Base-by-base conservation (phyloP, 768 basidiomycete genomes). In the Tephrocybe sp. region DNA sequence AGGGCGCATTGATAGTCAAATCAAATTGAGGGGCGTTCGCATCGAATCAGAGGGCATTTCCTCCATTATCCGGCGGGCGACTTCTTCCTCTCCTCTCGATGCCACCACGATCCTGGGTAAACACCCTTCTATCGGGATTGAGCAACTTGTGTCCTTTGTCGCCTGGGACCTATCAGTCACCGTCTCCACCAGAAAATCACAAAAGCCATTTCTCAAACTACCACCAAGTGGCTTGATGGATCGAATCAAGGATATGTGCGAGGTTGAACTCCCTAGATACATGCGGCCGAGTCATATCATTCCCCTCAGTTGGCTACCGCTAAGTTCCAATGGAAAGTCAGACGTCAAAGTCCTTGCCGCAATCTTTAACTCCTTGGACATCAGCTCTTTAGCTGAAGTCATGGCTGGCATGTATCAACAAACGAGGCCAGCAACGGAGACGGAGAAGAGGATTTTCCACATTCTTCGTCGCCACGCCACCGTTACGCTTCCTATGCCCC, bases 21-120 rank as follows among this genome's bases (percentile, higher is more conserved):
- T 80, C 58, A 80, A 80, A 60, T 56, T 77, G 31, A 69, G 75
- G 30, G 78, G 79, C 21, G 76, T 79, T 16, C 75, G 79, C n/a
- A 78, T 80, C 16, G 79, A 80, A 55, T 70, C 71, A 2, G 77
- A 77, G 52, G 78, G 77, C 5, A 70, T 80, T 21, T 77, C 74
- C n/a, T 66, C 75, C 24, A 69, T 76, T 34, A 57, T 78, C 16
- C 70, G 69, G 38, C 66, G 58, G 28, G 68, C 68, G 1, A 58
- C 56, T 9, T 49, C 62, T 32, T 47, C 67, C 1, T 56, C 59
- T n/a, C 56, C 52, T 35, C 60, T 77, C 31, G 72, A 77, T 44
- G 74, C 64, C 15, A 62, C 66, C 12, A 78, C 77, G 4, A 59
- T 78, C 35, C 63, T 78, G 6, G 69, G 66, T 7, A 69, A 70